These are phyloP conservation scores for Euphrasia confusa DNA, from an alignment of 257 asterid species.

Conservation along the genomic window DNA sequence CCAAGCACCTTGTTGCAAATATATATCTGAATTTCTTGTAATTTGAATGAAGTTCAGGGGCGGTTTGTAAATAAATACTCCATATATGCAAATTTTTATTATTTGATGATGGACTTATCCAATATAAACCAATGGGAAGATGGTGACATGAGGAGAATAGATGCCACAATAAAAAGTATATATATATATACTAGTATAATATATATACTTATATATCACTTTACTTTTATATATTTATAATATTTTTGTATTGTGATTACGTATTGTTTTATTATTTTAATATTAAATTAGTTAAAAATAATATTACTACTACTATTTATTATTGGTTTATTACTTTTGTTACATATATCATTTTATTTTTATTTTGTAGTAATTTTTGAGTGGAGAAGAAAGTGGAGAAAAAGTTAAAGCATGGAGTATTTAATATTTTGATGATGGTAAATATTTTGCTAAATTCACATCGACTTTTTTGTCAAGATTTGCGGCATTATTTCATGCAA, in stretches of 20 bases:
- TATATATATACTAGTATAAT: no score
- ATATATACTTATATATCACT: no score
- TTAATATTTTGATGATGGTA: conserved; percentile 23
- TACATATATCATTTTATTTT: background rate
- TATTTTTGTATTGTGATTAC: no score
- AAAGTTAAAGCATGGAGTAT: background rate
- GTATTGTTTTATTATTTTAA: background rate
- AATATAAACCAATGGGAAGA: conserved; percentile 35
- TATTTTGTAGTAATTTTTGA: conserved; percentile 9
- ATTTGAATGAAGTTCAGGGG: background rate
- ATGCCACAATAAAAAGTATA: background rate
- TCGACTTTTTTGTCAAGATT: conserved; percentile 18
- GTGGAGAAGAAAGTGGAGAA: conserved; percentile 56
- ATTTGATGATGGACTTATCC: conserved; percentile 47
- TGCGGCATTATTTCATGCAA: conserved; percentile 1
- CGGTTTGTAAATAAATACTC: background rate
- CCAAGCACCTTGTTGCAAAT: no score
- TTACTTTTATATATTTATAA: no score
- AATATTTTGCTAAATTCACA: conserved; percentile 16
- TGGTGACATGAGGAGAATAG: conserved; percentile 33
- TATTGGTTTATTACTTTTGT: background rate
- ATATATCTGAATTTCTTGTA: no score
- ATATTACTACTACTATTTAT: background rate
- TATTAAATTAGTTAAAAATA: background rate
- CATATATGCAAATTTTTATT: no score